Evolutionary conservation across 805 yeast genomes (phyloP).

Genomic region (Jamesozyma spencerorum): DNA sequence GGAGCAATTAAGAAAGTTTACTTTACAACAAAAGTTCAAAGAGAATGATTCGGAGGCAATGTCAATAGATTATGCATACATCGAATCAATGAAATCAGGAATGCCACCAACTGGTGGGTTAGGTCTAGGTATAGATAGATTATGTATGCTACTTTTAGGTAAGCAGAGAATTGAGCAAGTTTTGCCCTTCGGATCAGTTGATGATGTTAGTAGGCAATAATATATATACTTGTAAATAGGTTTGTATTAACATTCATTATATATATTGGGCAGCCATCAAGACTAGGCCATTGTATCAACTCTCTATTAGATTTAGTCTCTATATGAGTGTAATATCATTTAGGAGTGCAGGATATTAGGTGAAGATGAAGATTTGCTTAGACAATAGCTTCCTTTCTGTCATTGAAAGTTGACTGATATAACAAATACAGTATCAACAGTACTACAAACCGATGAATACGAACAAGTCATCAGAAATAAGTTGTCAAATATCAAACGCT

Average conservation of each 20-base stretch:
- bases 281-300: too few species aligned
- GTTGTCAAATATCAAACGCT: too few species aligned
- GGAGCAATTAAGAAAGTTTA: conserved; percentile 56
- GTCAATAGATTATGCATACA: conserved; percentile 49
- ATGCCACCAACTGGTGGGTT: conserved; percentile 98
- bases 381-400: neutral
- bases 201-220: conserved; percentile 43
- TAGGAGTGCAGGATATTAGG: too few species aligned
- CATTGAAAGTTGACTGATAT: too few species aligned
- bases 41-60: conserved; percentile 51
- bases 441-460: too few species aligned
- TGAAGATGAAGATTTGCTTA: too few species aligned
- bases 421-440: too few species aligned
- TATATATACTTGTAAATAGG: neutral
- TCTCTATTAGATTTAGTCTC: too few species aligned
- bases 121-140: conserved; percentile 90
- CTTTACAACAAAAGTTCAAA: conserved; percentile 38
- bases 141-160: conserved; percentile 69
- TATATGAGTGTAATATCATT: too few species aligned
- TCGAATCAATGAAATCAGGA: conserved; percentile 79
- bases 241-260: neutral
- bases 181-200: conserved; percentile 61
- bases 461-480: too few species aligned
- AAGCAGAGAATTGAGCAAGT: conserved; percentile 64
- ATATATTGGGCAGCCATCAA: too few species aligned